Percentiles rank a stretch among this genome's conserved stretches.
phyloP scores from a whole-genome alignment of 352 stramenopile species.

The Pythium phragmitis region DNA sequence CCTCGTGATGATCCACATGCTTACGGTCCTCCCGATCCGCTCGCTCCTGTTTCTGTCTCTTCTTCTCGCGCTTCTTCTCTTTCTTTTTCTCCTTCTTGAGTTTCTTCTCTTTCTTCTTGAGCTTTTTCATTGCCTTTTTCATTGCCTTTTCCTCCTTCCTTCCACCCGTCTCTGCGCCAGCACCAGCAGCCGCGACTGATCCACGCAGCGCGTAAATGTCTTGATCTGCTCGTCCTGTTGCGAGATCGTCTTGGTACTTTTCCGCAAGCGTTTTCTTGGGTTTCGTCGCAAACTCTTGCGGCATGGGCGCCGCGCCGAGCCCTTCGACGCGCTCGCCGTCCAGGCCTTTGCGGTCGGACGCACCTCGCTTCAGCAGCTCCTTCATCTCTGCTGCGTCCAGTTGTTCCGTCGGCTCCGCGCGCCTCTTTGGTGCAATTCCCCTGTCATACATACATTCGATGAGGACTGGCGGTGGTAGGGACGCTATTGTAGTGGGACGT shows the following conservation, averaged over 20 bases:
- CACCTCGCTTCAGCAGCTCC: constrained; percentile 77
- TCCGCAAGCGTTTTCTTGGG: constrained; percentile 71
- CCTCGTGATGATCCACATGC: neutral
- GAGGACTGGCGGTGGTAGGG: neutral
- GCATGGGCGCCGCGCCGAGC: constrained; percentile 68
- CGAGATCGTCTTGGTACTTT: constrained; percentile 65
- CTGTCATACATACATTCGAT: constrained; percentile 27
- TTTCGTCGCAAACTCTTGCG: constrained; percentile 39
- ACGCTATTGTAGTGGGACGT: constrained; percentile 23
- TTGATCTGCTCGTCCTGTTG: constrained; percentile 42
- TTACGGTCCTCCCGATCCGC: neutral
- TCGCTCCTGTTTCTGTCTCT: neutral
- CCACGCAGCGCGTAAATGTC: constrained; percentile 66
- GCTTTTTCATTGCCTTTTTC: constrained; percentile 58
- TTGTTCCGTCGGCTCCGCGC: constrained; percentile 38
- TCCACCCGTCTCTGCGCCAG: neutral
- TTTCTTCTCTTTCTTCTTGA: constrained; percentile 60
- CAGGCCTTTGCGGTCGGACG: constrained; percentile 64
- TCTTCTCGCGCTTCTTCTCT: constrained; percentile 52
- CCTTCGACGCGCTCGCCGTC: constrained; percentile 84
- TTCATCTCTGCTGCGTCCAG: constrained; percentile 85
- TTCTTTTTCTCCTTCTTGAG: constrained; percentile 68
- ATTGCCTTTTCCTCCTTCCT: constrained; percentile 35
- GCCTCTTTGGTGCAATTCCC: constrained; percentile 60
- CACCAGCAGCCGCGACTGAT: constrained; percentile 21